Percentiles rank a stretch among this genome's conserved stretches.
Evolutionary conservation across 768 basidiomycete genomes (phyloP).

Genomic region (Pleurotus citrinopileatus): DNA sequence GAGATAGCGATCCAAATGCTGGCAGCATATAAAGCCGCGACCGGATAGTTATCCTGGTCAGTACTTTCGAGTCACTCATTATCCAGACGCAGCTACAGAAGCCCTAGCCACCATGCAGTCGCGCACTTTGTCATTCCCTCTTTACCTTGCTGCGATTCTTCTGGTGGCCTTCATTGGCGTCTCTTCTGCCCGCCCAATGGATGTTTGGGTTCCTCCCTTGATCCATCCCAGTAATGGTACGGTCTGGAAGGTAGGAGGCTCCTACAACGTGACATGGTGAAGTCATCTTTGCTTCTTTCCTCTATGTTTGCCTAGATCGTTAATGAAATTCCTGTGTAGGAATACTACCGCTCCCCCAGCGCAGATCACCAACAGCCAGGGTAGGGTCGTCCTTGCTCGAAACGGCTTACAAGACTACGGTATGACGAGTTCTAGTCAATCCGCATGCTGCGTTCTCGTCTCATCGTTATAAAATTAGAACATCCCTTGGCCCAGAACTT

Average conservation of each 20-base stretch:
- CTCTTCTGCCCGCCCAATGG: constrained; percentile 22
- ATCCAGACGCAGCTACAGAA: constrained; percentile 7
- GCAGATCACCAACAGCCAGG: constrained; percentile 40
- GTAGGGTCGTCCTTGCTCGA: constrained; percentile 35
- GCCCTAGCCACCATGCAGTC: constrained; percentile 9
- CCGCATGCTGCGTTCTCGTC: not conserved
- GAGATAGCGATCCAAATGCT: not conserved
- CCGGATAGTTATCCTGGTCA: not conserved
- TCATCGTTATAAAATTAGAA: constrained; percentile 17
- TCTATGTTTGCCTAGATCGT: not conserved
- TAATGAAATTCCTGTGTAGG: constrained; percentile 21
- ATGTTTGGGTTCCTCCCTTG: constrained; percentile 48
- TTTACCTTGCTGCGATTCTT: constrained; percentile 16
- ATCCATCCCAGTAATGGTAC: constrained; percentile 37
- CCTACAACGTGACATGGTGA: constrained; percentile 49
- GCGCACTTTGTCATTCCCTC: constrained; percentile 11
- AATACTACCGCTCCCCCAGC: constrained; percentile 35
- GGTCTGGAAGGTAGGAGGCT: constrained; percentile 43
- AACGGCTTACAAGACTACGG: constrained; percentile 28
- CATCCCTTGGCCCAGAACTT: constrained; percentile 37
- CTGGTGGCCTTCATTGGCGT: constrained; percentile 19
- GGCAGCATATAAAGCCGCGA: not conserved
- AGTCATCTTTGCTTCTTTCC: too few species aligned
- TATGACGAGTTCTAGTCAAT: constrained; percentile 15
- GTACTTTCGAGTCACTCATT: not conserved